Percentiles rank a stretch among this genome's conserved stretches.
phyloP scores from a whole-genome alignment of 2,329 filamentous ascomycete genomes.

The Trichoderma sp. region DNA sequence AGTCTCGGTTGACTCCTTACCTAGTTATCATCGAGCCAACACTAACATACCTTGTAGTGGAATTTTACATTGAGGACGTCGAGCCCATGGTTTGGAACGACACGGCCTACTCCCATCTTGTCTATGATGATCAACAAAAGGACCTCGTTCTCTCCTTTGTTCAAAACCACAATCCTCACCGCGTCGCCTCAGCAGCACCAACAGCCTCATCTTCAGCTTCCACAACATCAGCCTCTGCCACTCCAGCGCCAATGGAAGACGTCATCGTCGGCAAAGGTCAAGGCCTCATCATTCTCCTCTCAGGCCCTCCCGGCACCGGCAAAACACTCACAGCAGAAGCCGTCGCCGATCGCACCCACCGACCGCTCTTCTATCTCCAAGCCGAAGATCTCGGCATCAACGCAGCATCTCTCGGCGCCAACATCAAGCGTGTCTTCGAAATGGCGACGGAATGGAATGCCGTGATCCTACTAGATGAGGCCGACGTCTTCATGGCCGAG shows the following conservation, averaged over 20 bases:
- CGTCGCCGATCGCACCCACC: constrained; percentile 42
- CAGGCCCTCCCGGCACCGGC: constrained; percentile 46
- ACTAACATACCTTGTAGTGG: constrained; percentile 20
- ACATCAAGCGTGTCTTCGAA: constrained; percentile 46
- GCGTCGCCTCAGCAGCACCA: background rate
- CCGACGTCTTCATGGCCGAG: constrained; percentile 52
- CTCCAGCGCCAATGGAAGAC: constrained; percentile 33
- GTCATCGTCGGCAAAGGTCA: constrained; percentile 45
- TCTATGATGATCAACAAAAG: constrained; percentile 48
- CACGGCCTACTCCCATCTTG: constrained; percentile 45
- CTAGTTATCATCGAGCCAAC: background rate
- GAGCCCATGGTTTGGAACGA: constrained; percentile 45
- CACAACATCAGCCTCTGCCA: background rate
- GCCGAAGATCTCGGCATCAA: constrained; percentile 49
- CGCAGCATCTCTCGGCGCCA: constrained; percentile 44
- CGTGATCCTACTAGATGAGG: constrained; percentile 52
- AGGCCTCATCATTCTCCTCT: constrained; percentile 46
- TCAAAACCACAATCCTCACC: constrained; percentile 38
- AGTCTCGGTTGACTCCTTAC: constrained; percentile 18
- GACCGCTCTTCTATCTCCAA: constrained; percentile 46
- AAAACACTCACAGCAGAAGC: constrained; percentile 47
- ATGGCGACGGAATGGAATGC: constrained; percentile 51
- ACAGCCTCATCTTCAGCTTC: constrained; percentile 13
- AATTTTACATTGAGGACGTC: constrained; percentile 44
- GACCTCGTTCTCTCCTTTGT: constrained; percentile 48